Base-by-base conservation (phyloP, 768 basidiomycete genomes). In the Amanita muscaria region DNA sequence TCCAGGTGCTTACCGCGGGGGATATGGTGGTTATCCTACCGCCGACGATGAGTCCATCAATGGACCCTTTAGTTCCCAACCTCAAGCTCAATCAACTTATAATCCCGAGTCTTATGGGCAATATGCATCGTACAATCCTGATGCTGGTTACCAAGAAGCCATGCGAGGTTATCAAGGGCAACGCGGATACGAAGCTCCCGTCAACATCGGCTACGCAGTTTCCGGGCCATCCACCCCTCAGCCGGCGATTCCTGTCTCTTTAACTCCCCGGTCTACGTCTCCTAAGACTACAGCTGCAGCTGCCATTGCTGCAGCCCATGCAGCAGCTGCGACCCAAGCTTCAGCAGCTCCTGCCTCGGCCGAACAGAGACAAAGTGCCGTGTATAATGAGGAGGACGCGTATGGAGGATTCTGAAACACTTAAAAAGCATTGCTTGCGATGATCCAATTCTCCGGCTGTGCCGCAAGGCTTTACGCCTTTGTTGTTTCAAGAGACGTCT, bases 91-190 rank as follows among this genome's bases (percentile, higher is more conserved):
- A 50, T 51, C 48, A 3, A 47, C 61, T 12, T 71, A 69, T 51
- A 66, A 71, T 43, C 55, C 65, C 14, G 69, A 73, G 42, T 67
- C 65, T 0, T 73, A 72, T 51, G 67, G 66, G 2, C 65, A 64
- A 15, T 70, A 69, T 42, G 65, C 55, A 18, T 52, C 63, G 5
- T 68, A 67, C 46, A 55, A 61, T 7, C 45, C 49, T 34, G 56
- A 32, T 15, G 53, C 49, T 6, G 56, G 52, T 7, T 64, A 64
- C 44, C 59, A 61, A 49, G 56, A 63, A 7, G 59, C 59, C 3
- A 53, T 56, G 15, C 47, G 63, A 23, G 59, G 59, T 47, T 60
- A 64, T 49, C 61, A 67, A 46, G 65, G 56, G 19, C 52, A 63
- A 42, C 54, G 64, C 48, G 62, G 60, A 34, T 59, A 56, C 39